Percentiles rank a stretch among this genome's conserved stretches.
These are phyloP conservation scores for Macrophomina tecta DNA, from an alignment of 2,329 filamentous ascomycete species.

Conservation along the genomic window DNA sequence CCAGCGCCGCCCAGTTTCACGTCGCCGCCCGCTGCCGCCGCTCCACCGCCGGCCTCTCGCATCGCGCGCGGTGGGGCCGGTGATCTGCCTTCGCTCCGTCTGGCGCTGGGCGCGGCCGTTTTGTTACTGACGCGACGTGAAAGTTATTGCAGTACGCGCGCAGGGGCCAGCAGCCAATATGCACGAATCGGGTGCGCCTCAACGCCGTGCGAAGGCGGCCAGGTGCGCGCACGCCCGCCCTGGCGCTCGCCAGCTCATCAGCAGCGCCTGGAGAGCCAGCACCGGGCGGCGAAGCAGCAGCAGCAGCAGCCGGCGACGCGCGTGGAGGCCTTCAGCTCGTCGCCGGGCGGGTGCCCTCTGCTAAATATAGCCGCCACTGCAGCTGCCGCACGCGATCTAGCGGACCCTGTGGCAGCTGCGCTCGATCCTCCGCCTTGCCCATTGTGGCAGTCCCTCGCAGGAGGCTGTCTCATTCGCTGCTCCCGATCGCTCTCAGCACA, in stretches of 20 bases:
- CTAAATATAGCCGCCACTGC: constrained; percentile 27
- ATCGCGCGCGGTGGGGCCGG: constrained; percentile 24
- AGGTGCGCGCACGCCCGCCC: constrained; percentile 25
- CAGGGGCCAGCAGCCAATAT: constrained; percentile 26
- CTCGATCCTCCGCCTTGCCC: constrained; percentile 24
- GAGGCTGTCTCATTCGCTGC: constrained; percentile 21
- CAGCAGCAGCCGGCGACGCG: constrained; percentile 5
- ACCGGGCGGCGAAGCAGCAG: constrained; percentile 3
- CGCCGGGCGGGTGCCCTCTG: neutral
- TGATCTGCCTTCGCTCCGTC: constrained; percentile 24
- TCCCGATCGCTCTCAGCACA: constrained; percentile 19
- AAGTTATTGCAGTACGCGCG: constrained; percentile 26
- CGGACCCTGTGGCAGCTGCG: constrained; percentile 24
- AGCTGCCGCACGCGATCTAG: constrained; percentile 26
- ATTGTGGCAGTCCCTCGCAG: constrained; percentile 21
- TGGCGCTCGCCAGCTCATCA: constrained; percentile 18
- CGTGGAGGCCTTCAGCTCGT: constrained; percentile 16
- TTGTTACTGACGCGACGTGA: constrained; percentile 26
- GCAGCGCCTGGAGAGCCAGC: constrained; percentile 16
- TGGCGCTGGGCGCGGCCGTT: constrained; percentile 22
- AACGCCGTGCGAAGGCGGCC: constrained; percentile 10
- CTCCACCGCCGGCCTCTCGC: constrained; percentile 24
- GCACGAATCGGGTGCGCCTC: constrained; percentile 25
- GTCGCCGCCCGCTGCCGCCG: constrained; percentile 22
- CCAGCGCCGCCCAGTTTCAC: constrained; percentile 24